Evolutionary conservation across 2,329 filamentous ascomycete species (phyloP).

Genomic region (Calonectria fujianensis): DNA sequence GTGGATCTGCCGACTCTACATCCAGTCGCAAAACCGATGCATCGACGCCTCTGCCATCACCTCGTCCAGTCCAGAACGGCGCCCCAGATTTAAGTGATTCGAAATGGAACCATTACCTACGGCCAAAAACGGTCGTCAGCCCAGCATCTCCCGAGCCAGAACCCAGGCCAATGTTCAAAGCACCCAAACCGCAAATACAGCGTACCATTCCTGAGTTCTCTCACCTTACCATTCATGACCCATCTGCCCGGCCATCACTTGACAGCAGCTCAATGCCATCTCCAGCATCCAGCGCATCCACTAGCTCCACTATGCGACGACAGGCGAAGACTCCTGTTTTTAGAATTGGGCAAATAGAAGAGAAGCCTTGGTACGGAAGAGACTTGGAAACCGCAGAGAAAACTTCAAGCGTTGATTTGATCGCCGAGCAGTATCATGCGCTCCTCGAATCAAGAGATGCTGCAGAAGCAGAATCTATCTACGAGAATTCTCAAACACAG

Average conservation of each 20-base stretch:
- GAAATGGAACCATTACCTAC: conserved; percentile 56
- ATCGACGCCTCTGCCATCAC: conserved; percentile 43
- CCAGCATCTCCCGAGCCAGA: conserved; percentile 41
- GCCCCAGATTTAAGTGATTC: conserved; percentile 55
- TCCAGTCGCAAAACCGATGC: conserved; percentile 48
- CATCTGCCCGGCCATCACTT: conserved; percentile 48
- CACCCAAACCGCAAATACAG: conserved; percentile 46
- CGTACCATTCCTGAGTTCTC: conserved; percentile 53
- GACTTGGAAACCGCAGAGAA: conserved; percentile 55
- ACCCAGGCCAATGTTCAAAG: conserved; percentile 44
- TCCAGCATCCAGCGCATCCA: conserved; percentile 60
- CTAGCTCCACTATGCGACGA: conserved; percentile 61
- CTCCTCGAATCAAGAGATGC: conserved; percentile 63
- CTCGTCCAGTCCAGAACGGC: conserved; percentile 47
- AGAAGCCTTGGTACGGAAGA: conserved; percentile 46
- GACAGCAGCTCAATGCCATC: conserved; percentile 54
- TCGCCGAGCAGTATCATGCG: conserved; percentile 71
- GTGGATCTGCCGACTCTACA: conserved; percentile 54
- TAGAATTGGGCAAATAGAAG: conserved; percentile 70
- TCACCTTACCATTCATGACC: conserved; percentile 50
- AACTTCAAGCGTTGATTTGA: conserved; percentile 66
- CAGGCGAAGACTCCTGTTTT: conserved; percentile 72
- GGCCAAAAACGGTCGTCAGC: conserved; percentile 49
- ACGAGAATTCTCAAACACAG: conserved; percentile 42
- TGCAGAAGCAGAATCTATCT: conserved; percentile 60